phyloP scores from a whole-genome alignment of 2,329 filamentous ascomycete species.

The Sclerotinia borealis region DNA sequence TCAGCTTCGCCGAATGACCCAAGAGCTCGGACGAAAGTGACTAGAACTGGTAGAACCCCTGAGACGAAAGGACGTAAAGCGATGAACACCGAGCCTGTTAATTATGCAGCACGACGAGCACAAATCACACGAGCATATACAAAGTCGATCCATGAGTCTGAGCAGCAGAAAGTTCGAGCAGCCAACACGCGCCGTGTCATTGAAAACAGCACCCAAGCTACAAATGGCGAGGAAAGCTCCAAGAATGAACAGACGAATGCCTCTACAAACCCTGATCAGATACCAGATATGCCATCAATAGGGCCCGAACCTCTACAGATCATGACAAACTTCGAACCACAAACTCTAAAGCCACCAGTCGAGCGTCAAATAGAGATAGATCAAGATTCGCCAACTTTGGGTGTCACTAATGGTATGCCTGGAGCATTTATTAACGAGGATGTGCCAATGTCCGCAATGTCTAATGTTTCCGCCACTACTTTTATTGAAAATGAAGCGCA shows the following conservation, averaged over 20 bases:
- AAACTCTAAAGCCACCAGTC: neutral
- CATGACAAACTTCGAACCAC: slow-evolving; percentile 23
- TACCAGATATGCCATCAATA: slow-evolving; percentile 7
- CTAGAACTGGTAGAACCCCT: slow-evolving; percentile 20
- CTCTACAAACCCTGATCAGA: slow-evolving; percentile 4
- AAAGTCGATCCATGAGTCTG: slow-evolving; percentile 71
- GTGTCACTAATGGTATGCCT: slow-evolving; percentile 47
- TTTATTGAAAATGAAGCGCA: slow-evolving; percentile 72
- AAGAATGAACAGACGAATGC: neutral
- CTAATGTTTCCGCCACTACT: slow-evolving; percentile 54
- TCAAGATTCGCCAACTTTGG: slow-evolving; percentile 60
- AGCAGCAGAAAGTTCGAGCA: slow-evolving; percentile 45
- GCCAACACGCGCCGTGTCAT: slow-evolving; percentile 36
- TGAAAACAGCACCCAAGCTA: slow-evolving; percentile 12
- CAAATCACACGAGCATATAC: slow-evolving; percentile 81
- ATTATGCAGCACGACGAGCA: slow-evolving; percentile 77
- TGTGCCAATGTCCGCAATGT: slow-evolving; percentile 52
- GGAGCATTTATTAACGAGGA: slow-evolving; percentile 51
- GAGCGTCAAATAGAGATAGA: slow-evolving; percentile 12
- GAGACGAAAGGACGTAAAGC: slow-evolving; percentile 39
- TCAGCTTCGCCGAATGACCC: slow-evolving; percentile 23
- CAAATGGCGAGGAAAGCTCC: neutral
- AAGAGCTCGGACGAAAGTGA: slow-evolving; percentile 28
- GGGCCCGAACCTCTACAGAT: slow-evolving; percentile 22
- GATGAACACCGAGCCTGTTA: slow-evolving; percentile 65